These are phyloP conservation scores for Trametes meyenii DNA, from an alignment of 768 basidiomycete species.

Conservation along the genomic window DNA sequence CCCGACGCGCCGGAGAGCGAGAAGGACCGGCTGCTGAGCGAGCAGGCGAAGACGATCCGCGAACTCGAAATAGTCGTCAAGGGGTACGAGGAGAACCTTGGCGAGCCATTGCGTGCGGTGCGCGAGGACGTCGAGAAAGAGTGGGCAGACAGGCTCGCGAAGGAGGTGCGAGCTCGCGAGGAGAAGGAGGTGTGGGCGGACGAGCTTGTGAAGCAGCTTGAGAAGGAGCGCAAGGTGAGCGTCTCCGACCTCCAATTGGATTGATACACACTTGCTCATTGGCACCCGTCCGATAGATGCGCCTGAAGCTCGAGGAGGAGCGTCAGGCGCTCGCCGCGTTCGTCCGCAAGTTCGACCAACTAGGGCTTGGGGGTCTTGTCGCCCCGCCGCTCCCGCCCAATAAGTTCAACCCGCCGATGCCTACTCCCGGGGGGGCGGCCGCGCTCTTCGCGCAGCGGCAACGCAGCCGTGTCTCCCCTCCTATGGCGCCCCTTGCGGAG, in stretches of 20 bases:
- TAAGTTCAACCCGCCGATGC: slow-evolving; percentile 52
- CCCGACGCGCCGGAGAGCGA: slow-evolving; percentile 67
- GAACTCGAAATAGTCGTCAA: slow-evolving; percentile 75
- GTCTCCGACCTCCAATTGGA: not conserved
- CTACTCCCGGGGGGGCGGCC: slow-evolving; percentile 53
- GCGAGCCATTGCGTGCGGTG: slow-evolving; percentile 65
- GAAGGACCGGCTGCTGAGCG: slow-evolving; percentile 73
- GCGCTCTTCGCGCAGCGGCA: slow-evolving; percentile 53
- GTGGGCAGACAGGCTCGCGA: slow-evolving; percentile 62
- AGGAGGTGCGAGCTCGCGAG: slow-evolving; percentile 59
- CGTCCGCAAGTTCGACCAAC: slow-evolving; percentile 79
- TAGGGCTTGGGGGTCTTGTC: slow-evolving; percentile 51
- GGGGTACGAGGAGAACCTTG: slow-evolving; percentile 75
- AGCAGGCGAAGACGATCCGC: slow-evolving; percentile 73
- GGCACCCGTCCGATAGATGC: slow-evolving; percentile 40
- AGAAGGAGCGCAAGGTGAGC: slow-evolving; percentile 74
- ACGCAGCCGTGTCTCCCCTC: slow-evolving; percentile 36
- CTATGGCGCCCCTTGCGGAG: slow-evolving; percentile 38
- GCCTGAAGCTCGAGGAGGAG: slow-evolving; percentile 74
- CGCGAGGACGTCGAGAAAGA: slow-evolving; percentile 76
- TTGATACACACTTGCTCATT: not conserved
- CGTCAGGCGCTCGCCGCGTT: slow-evolving; percentile 78
- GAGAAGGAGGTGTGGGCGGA: slow-evolving; percentile 75
- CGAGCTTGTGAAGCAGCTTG: slow-evolving; percentile 74
- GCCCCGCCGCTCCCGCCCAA: slow-evolving; percentile 36